Percentiles rank a stretch among this genome's conserved stretches.
Evolutionary conservation across 805 yeast genomes (phyloP).

Genomic region (Candida berthetii): DNA sequence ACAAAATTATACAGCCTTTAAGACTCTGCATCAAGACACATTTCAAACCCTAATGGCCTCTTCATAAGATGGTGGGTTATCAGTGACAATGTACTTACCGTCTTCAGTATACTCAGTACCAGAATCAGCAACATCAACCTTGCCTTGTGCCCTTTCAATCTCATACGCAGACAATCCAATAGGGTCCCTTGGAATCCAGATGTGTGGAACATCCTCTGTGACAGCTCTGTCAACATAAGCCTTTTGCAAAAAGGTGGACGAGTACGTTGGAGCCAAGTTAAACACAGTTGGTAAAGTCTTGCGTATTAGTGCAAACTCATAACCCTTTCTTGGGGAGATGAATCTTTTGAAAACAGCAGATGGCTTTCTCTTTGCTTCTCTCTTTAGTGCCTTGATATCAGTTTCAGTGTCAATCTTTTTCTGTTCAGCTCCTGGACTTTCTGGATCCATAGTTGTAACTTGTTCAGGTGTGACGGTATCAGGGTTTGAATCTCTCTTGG

Average conservation of each 20-base stretch:
- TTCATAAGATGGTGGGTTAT: slow-evolving; percentile 69
- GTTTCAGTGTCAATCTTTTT: slow-evolving; percentile 11
- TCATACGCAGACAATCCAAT: slow-evolving; percentile 61
- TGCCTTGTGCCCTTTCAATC: slow-evolving; percentile 47
- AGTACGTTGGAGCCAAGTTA: slow-evolving; percentile 26
- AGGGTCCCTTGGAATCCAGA: slow-evolving; percentile 69
- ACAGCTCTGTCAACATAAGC: slow-evolving; percentile 54
- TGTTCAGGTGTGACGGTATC: slow-evolving; percentile 21
- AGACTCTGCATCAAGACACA: no score
- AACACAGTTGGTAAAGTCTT: slow-evolving; percentile 26
- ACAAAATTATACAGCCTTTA: no score
- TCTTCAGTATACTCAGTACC: slow-evolving; percentile 54
- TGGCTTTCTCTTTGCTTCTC: slow-evolving; percentile 13
- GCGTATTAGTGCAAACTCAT: slow-evolving; percentile 40
- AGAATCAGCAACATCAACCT: slow-evolving; percentile 49
- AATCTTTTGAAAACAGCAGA: slow-evolving; percentile 23
- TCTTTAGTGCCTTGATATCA: slow-evolving; percentile 9
- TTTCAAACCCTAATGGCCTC: slow-evolving; percentile 17
- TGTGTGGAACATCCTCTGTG: slow-evolving; percentile 47
- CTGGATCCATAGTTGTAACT: slow-evolving; percentile 1
- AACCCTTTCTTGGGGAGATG: slow-evolving; percentile 35
- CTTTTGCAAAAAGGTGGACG: slow-evolving; percentile 20
- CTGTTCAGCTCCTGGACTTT: slow-evolving; percentile 2
- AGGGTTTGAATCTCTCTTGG: slow-evolving; percentile 20
- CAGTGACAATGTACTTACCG: slow-evolving; percentile 45